These are phyloP conservation scores for Dactylis glomerata DNA, from an alignment of 176 grass and related monocot species.

Conservation along the genomic window DNA sequence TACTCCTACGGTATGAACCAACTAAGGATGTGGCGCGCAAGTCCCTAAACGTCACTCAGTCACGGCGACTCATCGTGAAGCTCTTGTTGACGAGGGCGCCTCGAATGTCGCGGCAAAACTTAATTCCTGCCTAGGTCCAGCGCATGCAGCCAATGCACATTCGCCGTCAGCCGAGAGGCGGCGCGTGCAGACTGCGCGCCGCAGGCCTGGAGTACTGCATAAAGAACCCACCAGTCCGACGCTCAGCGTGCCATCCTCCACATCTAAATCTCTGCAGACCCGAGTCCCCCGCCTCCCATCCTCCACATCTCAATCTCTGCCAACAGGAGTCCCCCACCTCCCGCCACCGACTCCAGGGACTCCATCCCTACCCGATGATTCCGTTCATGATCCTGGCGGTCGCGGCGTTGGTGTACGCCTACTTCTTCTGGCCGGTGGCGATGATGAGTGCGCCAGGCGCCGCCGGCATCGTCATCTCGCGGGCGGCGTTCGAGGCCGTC, in stretches of 20 bases:
- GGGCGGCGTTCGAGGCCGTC: background rate
- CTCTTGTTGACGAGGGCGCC: background rate
- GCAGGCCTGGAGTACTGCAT: background rate
- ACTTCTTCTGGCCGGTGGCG: background rate
- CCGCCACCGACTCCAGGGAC: background rate
- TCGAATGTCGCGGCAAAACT: background rate
- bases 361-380: background rate
- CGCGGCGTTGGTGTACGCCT: background rate
- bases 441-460: slow-evolving; percentile 7
- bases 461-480: background rate
- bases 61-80: background rate
- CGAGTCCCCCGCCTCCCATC: too few species aligned
- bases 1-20: too few species aligned
- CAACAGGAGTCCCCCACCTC: background rate
- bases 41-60: background rate
- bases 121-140: background rate
- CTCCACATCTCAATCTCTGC: too few species aligned
- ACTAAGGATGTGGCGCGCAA: background rate
- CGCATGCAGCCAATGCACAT: background rate
- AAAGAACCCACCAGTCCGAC: background rate
- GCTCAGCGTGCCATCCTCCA: background rate
- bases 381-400: background rate
- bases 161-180: background rate
- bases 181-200: background rate
- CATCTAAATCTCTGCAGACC: too few species aligned